Evolutionary conservation across 1,139 yeast species (phyloP).

Genomic region (Yamadazyma triangularis): DNA sequence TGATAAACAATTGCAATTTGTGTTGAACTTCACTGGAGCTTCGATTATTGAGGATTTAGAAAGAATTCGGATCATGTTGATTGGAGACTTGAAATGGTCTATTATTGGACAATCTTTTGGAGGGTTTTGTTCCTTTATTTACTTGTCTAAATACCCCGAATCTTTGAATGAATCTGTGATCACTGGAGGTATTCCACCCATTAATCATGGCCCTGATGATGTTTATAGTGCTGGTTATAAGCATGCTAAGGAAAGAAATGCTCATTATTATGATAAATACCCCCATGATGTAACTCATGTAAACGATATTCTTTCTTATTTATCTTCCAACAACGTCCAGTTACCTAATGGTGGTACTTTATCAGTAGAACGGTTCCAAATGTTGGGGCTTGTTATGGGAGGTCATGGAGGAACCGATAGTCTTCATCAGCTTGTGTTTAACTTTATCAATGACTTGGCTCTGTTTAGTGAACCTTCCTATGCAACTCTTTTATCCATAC

Average conservation of each 20-base stretch:
- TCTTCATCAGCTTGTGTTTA: conserved; percentile 39
- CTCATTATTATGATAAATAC: conserved; percentile 43
- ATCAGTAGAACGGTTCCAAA: conserved; percentile 49
- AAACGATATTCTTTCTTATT: conserved; percentile 29
- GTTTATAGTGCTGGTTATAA: conserved; percentile 46
- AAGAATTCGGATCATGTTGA: conserved; percentile 30
- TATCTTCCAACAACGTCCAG: conserved; percentile 20
- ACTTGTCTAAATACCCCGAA: conserved; percentile 41
- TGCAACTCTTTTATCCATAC: conserved; percentile 26
- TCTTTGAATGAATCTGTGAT: conserved; percentile 38
- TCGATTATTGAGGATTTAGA: conserved; percentile 50
- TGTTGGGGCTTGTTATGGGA: conserved; percentile 48
- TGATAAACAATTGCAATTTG: conserved; percentile 28
- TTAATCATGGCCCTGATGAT: conserved; percentile 34
- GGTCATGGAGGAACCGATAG: conserved; percentile 45
- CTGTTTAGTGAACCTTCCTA: conserved; percentile 31
- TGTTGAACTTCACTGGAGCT: conserved; percentile 48
- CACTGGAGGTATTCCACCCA: conserved; percentile 59
- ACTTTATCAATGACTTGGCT: conserved; percentile 34
- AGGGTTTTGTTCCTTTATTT: conserved; percentile 49
- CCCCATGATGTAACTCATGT: conserved; percentile 43
- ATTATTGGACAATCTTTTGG: conserved; percentile 56
- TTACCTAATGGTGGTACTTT: conserved; percentile 51
- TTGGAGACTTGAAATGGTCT: conserved; percentile 42
- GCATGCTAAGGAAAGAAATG: conserved; percentile 44